phyloP scores from a whole-genome alignment of 176 grass and related monocot species.

The Aegilops umbellulata region DNA sequence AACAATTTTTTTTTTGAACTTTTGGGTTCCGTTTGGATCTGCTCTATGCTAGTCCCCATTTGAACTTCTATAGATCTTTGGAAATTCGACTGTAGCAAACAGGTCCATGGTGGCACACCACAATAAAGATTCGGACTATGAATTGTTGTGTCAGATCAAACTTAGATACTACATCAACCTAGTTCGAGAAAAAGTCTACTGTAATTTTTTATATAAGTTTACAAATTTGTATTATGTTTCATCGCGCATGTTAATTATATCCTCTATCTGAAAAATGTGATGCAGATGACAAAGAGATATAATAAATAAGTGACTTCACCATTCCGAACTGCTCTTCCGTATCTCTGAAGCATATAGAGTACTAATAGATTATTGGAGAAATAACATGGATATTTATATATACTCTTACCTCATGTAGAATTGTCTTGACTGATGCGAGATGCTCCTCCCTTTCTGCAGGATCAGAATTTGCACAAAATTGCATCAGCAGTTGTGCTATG shows the following conservation, averaged over 20 bases:
- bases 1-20: neutral
- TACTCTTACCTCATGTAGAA: neutral
- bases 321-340: neutral
- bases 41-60: neutral
- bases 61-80: neutral
- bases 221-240: neutral
- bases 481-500: neutral
- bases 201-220: neutral
- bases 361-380: neutral
- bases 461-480: neutral
- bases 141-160: neutral
- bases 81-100: neutral
- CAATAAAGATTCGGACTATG: neutral
- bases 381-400: neutral
- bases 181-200: neutral
- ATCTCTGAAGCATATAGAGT: neutral
- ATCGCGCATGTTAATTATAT: neutral
- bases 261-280: neutral
- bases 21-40: neutral
- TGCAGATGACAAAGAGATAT: neutral
- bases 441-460: neutral
- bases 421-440: neutral
- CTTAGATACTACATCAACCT: neutral
- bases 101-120: neutral
- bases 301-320: neutral